Base-by-base conservation (phyloP, 306 rosid genomes). In the Abrus precatorius region DNA sequence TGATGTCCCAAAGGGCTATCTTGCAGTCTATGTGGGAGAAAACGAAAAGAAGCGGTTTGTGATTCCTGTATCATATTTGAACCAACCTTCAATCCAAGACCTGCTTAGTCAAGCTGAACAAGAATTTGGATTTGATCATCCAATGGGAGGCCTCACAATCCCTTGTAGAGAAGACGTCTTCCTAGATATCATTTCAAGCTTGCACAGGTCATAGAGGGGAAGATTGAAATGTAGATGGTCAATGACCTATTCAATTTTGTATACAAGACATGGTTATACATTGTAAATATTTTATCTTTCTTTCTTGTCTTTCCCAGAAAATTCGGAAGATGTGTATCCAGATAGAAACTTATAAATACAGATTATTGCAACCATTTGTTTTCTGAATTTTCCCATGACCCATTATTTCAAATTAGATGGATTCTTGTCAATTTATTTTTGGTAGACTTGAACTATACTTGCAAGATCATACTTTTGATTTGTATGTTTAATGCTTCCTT, bases 41-140 rank as follows among this genome's bases (percentile, higher is more conserved):
- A 62, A 87, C 5, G 32, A 27, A 66, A 86, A 69, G 80, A 83
- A 69, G 78, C 69, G 78, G 13, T 84, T 59, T 11, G 73, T 79
- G 28, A 80, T 84, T 79, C 88, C 90, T 2, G 27, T 86, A 38
- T 73, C 67, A 55, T 73, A 73, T 32, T 49, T 83, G 79, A 87
- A 66, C n/a, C 79, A 83, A 13, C 81, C 86, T 57, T 45, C 81
- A 44, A 74, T 86, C 4, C 84, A 74, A 59, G 77, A 80, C 0
- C 20, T 81, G 43, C 69, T 78, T 34, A 75, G 48, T 50, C 9
- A 73, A 27, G 85, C 71, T 1, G 80, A 84, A 14, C 80, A 86
- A 81, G 88, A 89, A 56, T 78, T 77, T 13, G 88, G 85, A 66
- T 87, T 34, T 55, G 73, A 87, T 29, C 89, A 85, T 83, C 86